Evolutionary conservation across 805 yeast genomes (phyloP).

Genomic region (Wickerhamomyces canadensis): DNA sequence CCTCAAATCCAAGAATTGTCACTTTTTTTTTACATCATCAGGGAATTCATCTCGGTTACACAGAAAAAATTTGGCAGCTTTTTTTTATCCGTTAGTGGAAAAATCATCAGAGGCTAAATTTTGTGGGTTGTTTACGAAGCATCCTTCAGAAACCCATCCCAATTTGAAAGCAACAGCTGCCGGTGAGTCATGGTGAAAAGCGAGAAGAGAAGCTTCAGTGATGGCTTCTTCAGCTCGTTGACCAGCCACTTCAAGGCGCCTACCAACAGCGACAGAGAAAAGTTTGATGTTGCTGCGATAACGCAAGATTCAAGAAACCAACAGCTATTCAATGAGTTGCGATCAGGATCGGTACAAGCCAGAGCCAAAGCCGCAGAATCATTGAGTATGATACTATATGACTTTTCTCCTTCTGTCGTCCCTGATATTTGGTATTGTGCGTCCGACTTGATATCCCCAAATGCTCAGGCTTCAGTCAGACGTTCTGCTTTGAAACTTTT

Average conservation of each 20-base stretch:
- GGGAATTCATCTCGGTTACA: too few species aligned
- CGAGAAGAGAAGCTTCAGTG: slow-evolving; percentile 9
- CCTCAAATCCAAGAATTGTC: too few species aligned
- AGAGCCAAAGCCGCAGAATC: slow-evolving; percentile 47
- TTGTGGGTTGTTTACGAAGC: too few species aligned
- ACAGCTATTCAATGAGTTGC: slow-evolving; percentile 32
- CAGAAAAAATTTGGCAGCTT: too few species aligned
- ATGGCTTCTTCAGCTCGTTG: slow-evolving; percentile 22
- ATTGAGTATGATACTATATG: slow-evolving; percentile 45
- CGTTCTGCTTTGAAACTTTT: slow-evolving; percentile 49
- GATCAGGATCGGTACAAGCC: slow-evolving; percentile 29
- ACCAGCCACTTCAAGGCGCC: slow-evolving; percentile 20
- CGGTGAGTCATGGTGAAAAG: slow-evolving; percentile 1
- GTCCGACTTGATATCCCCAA: slow-evolving; percentile 41
- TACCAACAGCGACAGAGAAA: slow-evolving; percentile 17
- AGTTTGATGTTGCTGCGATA: slow-evolving; percentile 37
- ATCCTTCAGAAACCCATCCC: too few species aligned
- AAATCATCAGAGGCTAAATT: too few species aligned
- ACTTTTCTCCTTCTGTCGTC: slow-evolving; percentile 49
- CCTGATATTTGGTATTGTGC: slow-evolving; percentile 77
- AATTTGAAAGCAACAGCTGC: too few species aligned
- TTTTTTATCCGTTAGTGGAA: too few species aligned
- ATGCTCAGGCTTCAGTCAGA: slow-evolving; percentile 29
- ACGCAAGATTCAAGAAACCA: slow-evolving; percentile 40
- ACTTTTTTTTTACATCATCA: too few species aligned